Base-by-base conservation (phyloP, 805 yeast genomes). In the Phaffomyces opuntiae region DNA sequence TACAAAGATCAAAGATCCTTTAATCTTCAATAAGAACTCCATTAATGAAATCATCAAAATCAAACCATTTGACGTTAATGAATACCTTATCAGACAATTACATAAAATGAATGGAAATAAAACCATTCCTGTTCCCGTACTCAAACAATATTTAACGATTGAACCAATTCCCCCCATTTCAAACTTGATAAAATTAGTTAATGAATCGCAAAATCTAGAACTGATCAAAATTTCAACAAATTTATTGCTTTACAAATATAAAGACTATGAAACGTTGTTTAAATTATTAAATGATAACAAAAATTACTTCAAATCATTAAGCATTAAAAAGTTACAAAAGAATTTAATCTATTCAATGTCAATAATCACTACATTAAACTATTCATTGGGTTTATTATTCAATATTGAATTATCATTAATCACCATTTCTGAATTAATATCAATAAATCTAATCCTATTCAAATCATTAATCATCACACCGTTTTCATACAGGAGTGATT, bases 41-140 rank as follows among this genome's bases (percentile, higher is more conserved):
- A 41, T 47, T 17, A 41, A 39, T 29, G 16, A 38, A 9, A 38
- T 42, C 4, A 9, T 42, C 14, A 36, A 39, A 27, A 34, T 35
- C 17, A 36, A 36, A 24, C 87, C 85, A 53, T 95, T 96, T 0
- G 95, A 87, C 52, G 64, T 65, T 4, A 90, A 77, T 51, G 87
- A 85, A 60, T 39, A 45, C 13, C 16, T 48, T 4, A 12, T 42
- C 6, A 14, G 33, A 3, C 38, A 42, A 19, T 17, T 48, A 5
- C 24, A 35, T 3, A 9, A 17, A 5, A 13, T 45, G 13, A 34
- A 32, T 19, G 27, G 9, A 14, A 9, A n/a, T 16, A 13, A 12
- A 2, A 26, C 26, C 7, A 13, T 40, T 17, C 36, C 36, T 17
- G 40, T 43, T 11, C 26, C 13, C 5, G 31, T 29, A 29, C 31